These are phyloP conservation scores for Pythium vanterpoolii DNA, from an alignment of 352 stramenopile genomes.

Conservation along the genomic window DNA sequence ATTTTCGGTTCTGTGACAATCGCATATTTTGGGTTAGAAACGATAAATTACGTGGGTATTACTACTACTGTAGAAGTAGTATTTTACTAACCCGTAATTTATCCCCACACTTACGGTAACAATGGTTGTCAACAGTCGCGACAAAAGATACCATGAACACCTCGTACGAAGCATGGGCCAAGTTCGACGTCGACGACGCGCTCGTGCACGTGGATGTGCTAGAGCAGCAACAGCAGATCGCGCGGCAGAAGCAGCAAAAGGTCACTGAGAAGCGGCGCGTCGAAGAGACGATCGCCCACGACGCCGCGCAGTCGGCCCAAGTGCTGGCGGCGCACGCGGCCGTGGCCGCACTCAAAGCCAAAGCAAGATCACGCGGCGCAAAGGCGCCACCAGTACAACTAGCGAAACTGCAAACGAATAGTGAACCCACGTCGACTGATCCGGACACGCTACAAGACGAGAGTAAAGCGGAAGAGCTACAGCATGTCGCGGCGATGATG, in stretches of 20 bases:
- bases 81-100: too few species aligned
- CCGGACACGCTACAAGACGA: not conserved
- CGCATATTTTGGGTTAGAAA: too few species aligned
- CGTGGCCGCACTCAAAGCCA: constrained; percentile 64
- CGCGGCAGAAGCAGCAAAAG: constrained; percentile 26
- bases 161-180: constrained; percentile 58
- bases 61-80: too few species aligned
- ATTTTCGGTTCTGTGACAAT: too few species aligned
- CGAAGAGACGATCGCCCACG: constrained; percentile 38
- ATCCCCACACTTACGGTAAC: not conserved
- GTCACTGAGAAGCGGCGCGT: constrained; percentile 42
- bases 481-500: constrained; percentile 34
- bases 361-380: constrained; percentile 16
- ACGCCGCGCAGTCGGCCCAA: constrained; percentile 52
- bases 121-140: not conserved
- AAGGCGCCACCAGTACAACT: not conserved
- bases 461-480: constrained; percentile 20
- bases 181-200: constrained; percentile 68
- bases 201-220: constrained; percentile 47
- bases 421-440: not conserved
- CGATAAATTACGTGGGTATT: too few species aligned
- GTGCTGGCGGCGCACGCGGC: constrained; percentile 59
- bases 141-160: constrained; percentile 20
- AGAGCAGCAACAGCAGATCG: constrained; percentile 27
- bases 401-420: not conserved